Conservation (phyloP, 2,329 filamentous ascomycete species). For the Cercospora sesami region DNA sequence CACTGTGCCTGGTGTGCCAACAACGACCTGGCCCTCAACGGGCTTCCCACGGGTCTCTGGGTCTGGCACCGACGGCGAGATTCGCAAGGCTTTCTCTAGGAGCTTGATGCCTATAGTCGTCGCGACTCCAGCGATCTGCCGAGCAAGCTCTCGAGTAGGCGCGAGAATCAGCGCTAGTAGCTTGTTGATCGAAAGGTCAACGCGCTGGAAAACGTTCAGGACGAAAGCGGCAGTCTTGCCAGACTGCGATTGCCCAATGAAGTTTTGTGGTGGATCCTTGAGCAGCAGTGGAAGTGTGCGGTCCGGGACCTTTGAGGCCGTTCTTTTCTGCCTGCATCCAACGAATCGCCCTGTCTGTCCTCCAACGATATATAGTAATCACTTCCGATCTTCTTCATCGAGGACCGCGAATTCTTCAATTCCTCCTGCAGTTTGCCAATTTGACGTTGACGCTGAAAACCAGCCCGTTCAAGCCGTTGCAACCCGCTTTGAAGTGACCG, state of each 20-base stretch:
- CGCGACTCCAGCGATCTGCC: conserved; percentile 88
- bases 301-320: conserved; percentile 92
- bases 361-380: no score
- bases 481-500: conserved; percentile 42
- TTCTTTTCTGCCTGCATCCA: no score
- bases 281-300: conserved; percentile 88
- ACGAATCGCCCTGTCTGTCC: no score
- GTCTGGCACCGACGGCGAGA: conserved; percentile 82
- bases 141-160: conserved; percentile 89
- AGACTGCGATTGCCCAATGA: conserved; percentile 98
- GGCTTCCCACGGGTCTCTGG: conserved; percentile 66
- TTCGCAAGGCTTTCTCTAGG: conserved; percentile 60
- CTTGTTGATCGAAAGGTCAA: conserved; percentile 69
- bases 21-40: conserved; percentile 75
- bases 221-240: conserved; percentile 98
- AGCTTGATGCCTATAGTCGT: conserved; percentile 82
- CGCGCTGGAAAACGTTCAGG: conserved; percentile 81
- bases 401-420: no score
- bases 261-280: conserved; percentile 80
- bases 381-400: no score
- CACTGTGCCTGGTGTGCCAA: conserved; percentile 92
- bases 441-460: conserved; percentile 90
- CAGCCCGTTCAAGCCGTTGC: conserved; percentile 61
- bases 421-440: conserved; percentile 81
- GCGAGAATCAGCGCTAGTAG: conserved; percentile 89